Conservation (phyloP, 768 basidiomycete genomes). For the Auriscalpium microsporum region DNA sequence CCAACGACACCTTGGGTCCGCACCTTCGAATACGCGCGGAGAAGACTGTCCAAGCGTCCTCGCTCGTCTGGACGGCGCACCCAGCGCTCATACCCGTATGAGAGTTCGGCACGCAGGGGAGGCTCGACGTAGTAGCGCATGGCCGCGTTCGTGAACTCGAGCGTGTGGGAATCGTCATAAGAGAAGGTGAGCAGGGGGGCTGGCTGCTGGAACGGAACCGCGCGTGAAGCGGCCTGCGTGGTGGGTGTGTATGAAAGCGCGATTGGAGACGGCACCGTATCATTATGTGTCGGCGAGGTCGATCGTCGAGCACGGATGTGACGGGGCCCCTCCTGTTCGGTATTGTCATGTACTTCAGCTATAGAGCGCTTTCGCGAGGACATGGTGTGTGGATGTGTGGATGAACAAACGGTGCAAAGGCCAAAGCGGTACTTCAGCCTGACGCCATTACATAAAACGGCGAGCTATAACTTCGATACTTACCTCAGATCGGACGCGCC, state of each 20-base stretch:
- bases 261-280: no score
- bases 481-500: no score
- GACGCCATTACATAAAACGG: no score
- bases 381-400: no score
- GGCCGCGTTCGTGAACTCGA: conserved; percentile 61
- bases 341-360: no score
- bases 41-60: conserved; percentile 59
- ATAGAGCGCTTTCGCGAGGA: no score
- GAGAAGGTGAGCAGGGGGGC: conserved; percentile 65
- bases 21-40: conserved; percentile 46
- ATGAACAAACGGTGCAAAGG: no score
- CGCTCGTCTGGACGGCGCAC: conserved; percentile 53
- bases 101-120: conserved; percentile 55
- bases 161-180: conserved; percentile 44
- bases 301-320: no score
- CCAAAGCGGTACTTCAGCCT: no score
- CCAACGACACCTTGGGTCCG: conserved; percentile 20
- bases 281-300: no score
- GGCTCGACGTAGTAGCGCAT: conserved; percentile 66
- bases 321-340: no score
- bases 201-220: conserved; percentile 59
- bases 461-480: no score
- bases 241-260: conserved; percentile 16
- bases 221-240: conserved; percentile 5
- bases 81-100: conserved; percentile 70